Conservation (phyloP, 1,284 basidiomycete species). For the Ceratobasidium theobromae region DNA sequence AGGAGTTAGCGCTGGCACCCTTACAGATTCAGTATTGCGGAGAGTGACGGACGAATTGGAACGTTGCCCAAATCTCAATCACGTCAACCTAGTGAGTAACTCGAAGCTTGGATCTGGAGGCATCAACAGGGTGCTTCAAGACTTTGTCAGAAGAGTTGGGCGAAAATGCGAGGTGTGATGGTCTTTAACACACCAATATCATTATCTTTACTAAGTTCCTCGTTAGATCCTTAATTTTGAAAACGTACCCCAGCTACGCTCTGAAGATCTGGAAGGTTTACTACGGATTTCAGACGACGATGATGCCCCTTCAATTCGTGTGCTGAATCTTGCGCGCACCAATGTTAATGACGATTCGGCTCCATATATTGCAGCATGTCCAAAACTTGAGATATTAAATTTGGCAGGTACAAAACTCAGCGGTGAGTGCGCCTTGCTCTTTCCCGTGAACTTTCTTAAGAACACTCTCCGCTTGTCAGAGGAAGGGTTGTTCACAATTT, state of each 20-base stretch:
- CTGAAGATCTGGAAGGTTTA: constrained; percentile 55
- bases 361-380: constrained; percentile 56
- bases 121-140: constrained; percentile 45
- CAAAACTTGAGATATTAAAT: constrained; percentile 51
- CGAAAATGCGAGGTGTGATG: constrained; percentile 57
- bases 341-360: constrained; percentile 58
- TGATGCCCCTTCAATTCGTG: constrained; percentile 39
- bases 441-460: neutral
- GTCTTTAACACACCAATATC: neutral
- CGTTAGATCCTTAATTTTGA: constrained; percentile 57
- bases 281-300: constrained; percentile 43
- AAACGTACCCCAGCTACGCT: constrained; percentile 54
- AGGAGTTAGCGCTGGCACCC: constrained; percentile 51
- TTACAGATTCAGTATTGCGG: constrained; percentile 55
- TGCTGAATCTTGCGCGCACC: constrained; percentile 61
- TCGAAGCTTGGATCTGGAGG: constrained; percentile 54
- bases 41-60: constrained; percentile 50
- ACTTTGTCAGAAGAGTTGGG: constrained; percentile 57
- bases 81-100: constrained; percentile 62
- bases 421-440: constrained; percentile 44
- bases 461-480: constrained; percentile 46
- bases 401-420: constrained; percentile 61
- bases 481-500: constrained; percentile 55
- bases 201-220: neutral
- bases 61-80: constrained; percentile 48